Evolutionary conservation across 164 flowering plant species (phyloP).

Genomic region (Cinnamomum chago): DNA sequence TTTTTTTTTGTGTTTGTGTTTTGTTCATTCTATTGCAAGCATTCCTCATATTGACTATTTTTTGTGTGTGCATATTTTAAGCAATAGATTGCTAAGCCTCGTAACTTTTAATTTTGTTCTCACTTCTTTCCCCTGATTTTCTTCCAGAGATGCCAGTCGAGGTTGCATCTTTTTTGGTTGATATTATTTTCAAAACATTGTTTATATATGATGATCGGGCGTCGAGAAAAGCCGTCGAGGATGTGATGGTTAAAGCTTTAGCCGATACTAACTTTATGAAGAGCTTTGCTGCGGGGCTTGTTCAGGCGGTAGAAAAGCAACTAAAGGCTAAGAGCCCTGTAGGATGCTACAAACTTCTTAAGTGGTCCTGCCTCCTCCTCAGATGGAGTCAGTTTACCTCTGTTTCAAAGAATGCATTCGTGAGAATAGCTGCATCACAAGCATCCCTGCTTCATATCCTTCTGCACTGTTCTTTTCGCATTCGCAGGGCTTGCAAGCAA

Average conservation of each 20-base stretch:
- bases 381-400: slow-evolving; percentile 60
- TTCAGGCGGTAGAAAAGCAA: slow-evolving; percentile 78
- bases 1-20: background rate
- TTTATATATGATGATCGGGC: slow-evolving; percentile 70
- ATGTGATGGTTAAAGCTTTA: slow-evolving; percentile 53
- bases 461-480: slow-evolving; percentile 56
- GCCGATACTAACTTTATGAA: slow-evolving; percentile 64
- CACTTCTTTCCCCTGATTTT: background rate
- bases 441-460: slow-evolving; percentile 59
- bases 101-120: background rate
- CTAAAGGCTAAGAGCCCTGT: slow-evolving; percentile 46
- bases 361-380: slow-evolving; percentile 83
- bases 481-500: slow-evolving; percentile 62
- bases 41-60: background rate
- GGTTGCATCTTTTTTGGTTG: slow-evolving; percentile 56
- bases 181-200: slow-evolving; percentile 63
- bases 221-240: slow-evolving; percentile 83
- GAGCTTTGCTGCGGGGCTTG: slow-evolving; percentile 76
- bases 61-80: background rate
- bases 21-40: background rate
- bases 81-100: background rate
- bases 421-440: slow-evolving; percentile 64
- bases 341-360: slow-evolving; percentile 70
- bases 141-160: slow-evolving; percentile 60
- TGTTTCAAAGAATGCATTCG: slow-evolving; percentile 79